phyloP scores from a whole-genome alignment of 2,329 filamentous ascomycete species.

The Ophiostoma sp. region DNA sequence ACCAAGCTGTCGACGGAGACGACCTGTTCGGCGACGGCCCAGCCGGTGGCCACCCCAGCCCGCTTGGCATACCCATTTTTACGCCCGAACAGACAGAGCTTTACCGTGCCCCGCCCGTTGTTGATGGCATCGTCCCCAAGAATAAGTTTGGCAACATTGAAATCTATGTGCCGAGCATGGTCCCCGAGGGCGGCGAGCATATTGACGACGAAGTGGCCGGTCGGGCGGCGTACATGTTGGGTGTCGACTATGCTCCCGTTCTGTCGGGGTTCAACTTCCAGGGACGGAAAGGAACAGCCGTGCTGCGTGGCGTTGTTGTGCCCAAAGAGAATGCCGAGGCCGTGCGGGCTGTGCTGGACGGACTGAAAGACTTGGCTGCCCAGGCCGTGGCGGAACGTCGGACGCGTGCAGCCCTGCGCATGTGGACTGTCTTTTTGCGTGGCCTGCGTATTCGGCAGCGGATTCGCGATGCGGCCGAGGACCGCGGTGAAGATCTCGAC shows the following conservation, averaged over 20 bases:
- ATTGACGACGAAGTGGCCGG: constrained; percentile 61
- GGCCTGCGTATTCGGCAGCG: constrained; percentile 74
- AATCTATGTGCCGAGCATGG: constrained; percentile 88
- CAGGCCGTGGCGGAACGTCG: constrained; percentile 65
- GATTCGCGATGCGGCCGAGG: constrained; percentile 60
- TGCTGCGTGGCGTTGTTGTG: constrained; percentile 76
- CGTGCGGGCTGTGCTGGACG: constrained; percentile 66
- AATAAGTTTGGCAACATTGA: constrained; percentile 96
- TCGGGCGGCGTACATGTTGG: constrained; percentile 71
- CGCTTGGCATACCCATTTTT: constrained; percentile 57
- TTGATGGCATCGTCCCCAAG: constrained; percentile 75
- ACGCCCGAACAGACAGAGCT: constrained; percentile 66
- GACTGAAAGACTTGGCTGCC: constrained; percentile 65
- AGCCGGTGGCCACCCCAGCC: constrained; percentile 34
- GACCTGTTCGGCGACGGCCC: constrained; percentile 44
- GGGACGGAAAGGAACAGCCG: constrained; percentile 80
- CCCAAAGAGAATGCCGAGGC: constrained; percentile 71
- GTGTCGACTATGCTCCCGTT: constrained; percentile 84
- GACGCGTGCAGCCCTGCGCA: constrained; percentile 60
- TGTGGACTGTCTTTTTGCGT: constrained; percentile 77
- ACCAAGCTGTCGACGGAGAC: constrained; percentile 32
- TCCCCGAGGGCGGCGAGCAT: constrained; percentile 78
- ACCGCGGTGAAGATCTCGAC: constrained; percentile 47
- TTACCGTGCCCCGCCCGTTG: constrained; percentile 75
- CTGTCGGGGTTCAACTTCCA: constrained; percentile 88